Percentiles rank a stretch among this genome's conserved stretches.
phyloP scores from a whole-genome alignment of 2,329 filamentous ascomycete genomes.

The Hymenoscyphus fraxineus region DNA sequence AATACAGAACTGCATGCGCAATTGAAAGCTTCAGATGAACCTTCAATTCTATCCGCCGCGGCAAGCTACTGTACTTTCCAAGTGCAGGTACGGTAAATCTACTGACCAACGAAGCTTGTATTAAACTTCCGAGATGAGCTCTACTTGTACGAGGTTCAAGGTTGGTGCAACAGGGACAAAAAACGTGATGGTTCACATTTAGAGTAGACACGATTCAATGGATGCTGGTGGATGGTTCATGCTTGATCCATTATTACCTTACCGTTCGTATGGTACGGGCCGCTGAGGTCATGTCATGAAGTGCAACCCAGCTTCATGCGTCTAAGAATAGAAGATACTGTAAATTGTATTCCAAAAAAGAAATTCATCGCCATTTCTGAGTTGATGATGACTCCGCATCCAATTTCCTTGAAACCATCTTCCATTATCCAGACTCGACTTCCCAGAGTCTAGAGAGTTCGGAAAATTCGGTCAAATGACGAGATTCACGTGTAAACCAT shows the following conservation, averaged over 20 bases:
- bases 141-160: background rate
- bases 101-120: background rate
- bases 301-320: background rate
- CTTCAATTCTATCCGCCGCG: background rate
- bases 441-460: background rate
- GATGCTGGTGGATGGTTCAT: background rate
- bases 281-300: background rate
- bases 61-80: background rate
- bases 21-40: background rate
- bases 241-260: background rate
- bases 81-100: too few relatives aligned
- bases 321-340: background rate
- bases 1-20: too few relatives aligned
- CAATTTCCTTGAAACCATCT: background rate
- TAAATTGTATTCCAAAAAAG: background rate
- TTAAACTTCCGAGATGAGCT: background rate
- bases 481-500: background rate
- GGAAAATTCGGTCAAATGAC: background rate
- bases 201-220: background rate
- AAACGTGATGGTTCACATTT: background rate
- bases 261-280: background rate
- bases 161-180: background rate
- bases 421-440: background rate
- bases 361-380: background rate
- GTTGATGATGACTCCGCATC: background rate